phyloP scores from a whole-genome alignment of 2,329 filamentous ascomycete genomes.

The Orbilia javanica region DNA sequence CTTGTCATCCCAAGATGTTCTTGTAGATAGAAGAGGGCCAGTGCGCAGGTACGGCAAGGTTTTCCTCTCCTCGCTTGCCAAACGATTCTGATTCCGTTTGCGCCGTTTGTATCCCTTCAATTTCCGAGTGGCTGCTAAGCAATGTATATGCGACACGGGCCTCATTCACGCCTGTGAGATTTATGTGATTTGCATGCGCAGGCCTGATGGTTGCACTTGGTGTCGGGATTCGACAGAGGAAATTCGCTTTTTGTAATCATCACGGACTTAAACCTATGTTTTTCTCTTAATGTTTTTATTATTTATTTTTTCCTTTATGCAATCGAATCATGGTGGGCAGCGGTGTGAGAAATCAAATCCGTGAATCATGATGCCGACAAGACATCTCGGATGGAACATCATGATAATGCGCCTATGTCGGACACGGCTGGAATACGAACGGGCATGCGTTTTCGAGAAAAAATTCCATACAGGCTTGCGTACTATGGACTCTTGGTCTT shows the following conservation, averaged over 20 bases:
- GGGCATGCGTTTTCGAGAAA: constrained; percentile 19
- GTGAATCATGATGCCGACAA: neutral
- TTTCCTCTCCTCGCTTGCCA: constrained; percentile 5
- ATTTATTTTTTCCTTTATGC: neutral
- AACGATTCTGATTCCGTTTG: neutral
- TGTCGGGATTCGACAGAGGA: neutral
- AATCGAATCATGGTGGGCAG: too few species aligned
- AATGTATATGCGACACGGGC: constrained; percentile 56
- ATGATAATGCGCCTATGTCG: constrained; percentile 14
- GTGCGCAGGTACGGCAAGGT: constrained; percentile 41
- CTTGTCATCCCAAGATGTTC: constrained; percentile 35
- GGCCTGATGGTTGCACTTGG: constrained; percentile 4
- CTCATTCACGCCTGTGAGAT: neutral
- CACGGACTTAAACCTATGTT: neutral
- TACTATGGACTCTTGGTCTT: neutral
- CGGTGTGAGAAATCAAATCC: constrained; percentile 8
- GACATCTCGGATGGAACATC: constrained; percentile 17
- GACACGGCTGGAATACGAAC: constrained; percentile 45
- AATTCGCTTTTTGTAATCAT: neutral
- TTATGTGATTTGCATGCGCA: neutral
- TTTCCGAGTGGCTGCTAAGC: constrained; percentile 38
- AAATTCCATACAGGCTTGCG: constrained; percentile 7
- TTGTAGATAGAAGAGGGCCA: constrained; percentile 49
- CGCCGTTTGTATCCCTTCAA: constrained; percentile 42
- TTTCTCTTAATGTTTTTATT: neutral